Percentiles rank a stretch among this genome's conserved stretches.
Conservation (phyloP, 257 asterid genomes). For the Anisodus acutangulus region DNA sequence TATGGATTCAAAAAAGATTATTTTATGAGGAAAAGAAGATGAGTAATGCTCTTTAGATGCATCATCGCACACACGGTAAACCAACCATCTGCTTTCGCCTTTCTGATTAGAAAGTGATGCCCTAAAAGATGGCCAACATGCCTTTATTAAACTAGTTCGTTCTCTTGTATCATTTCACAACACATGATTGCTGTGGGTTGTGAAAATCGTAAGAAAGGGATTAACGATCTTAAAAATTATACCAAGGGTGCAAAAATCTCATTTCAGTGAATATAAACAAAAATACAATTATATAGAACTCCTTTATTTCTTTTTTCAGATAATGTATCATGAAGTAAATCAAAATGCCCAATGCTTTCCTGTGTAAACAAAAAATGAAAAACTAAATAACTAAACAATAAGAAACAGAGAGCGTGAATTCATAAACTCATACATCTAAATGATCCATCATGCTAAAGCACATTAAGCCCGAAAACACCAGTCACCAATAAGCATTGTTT, state of each 20-base stretch:
- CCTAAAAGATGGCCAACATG: background rate
- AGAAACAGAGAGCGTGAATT: background rate
- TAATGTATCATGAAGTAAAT: background rate
- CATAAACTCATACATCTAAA: slow-evolving; percentile 1
- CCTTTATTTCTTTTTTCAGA: background rate
- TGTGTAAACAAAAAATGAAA: background rate
- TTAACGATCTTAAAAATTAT: background rate
- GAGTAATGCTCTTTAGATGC: background rate
- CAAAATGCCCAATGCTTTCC: background rate
- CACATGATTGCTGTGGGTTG: background rate
- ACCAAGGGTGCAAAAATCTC: background rate
- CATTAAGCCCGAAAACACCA: background rate
- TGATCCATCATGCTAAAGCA: background rate
- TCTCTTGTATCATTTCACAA: background rate
- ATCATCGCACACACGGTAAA: background rate
- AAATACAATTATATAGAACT: background rate
- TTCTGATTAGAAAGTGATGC: background rate
- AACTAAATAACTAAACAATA: background rate
- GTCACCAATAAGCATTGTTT: background rate
- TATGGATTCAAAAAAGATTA: background rate
- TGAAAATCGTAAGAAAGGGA: background rate
- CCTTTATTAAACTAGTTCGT: background rate
- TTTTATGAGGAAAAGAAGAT: background rate
- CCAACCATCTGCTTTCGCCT: background rate
- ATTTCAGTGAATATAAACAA: background rate